Evolutionary conservation across 331 rosid genomes (phyloP).

Genomic region (Rhamnella rubrinervis): DNA sequence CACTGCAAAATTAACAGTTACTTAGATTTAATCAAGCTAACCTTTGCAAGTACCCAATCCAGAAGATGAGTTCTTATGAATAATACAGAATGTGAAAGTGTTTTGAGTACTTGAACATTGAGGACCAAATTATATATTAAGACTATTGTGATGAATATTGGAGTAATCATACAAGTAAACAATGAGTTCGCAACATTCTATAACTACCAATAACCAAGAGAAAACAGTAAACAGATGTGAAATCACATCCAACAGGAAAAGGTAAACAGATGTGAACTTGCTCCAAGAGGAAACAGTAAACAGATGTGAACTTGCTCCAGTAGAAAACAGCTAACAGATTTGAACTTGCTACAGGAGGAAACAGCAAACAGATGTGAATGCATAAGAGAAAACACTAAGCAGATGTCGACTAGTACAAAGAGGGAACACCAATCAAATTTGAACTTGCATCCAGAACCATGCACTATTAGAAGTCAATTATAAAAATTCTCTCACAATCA

Average conservation of each 20-base stretch:
- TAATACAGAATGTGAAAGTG: not conserved
- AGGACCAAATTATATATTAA: constrained; percentile 1
- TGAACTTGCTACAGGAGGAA: no score
- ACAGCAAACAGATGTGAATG: no score
- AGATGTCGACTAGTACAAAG: no score
- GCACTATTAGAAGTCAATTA: no score
- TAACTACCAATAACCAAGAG: not conserved
- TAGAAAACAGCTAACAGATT: no score
- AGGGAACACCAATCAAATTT: no score
- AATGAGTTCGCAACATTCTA: not conserved
- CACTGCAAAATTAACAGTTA: constrained; percentile 52
- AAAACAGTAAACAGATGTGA: no score
- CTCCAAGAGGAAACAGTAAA: no score
- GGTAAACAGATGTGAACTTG: not conserved
- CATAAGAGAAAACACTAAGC: no score
- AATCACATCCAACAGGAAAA: not conserved
- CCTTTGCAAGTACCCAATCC: constrained; percentile 21
- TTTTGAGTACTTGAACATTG: not conserved
- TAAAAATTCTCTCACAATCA: not conserved
- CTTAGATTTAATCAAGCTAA: constrained; percentile 6
- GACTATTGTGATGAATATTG: not conserved
- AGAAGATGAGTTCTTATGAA: constrained; percentile 21
- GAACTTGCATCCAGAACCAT: no score
- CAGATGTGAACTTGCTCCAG: no score
- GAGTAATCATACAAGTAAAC: no score